Evolutionary conservation across 1,284 basidiomycete species (phyloP).

Genomic region (Quambalaria eucalypti): DNA sequence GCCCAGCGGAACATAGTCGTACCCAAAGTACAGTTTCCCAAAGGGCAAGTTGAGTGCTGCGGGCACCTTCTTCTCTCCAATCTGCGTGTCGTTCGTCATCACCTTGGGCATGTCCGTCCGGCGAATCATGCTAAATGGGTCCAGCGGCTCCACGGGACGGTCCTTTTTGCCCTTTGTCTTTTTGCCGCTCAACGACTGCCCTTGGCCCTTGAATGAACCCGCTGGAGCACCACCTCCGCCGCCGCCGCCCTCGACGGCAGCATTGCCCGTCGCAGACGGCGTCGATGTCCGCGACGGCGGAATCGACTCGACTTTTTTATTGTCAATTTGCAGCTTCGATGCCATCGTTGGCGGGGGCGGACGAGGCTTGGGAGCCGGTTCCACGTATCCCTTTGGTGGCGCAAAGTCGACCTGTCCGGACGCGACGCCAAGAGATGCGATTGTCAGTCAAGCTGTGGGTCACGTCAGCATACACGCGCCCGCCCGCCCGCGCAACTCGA

Average conservation of each 20-base stretch:
- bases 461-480: not conserved
- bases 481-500: not conserved
- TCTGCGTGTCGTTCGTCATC: slow-evolving; percentile 71
- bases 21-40: slow-evolving; percentile 53
- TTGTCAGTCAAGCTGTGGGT: not conserved
- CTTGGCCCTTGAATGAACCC: slow-evolving; percentile 34
- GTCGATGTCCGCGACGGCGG: slow-evolving; percentile 46
- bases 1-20: slow-evolving; percentile 31
- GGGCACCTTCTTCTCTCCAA: slow-evolving; percentile 66
- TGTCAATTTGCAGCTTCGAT: slow-evolving; percentile 86
- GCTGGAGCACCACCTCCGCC: slow-evolving; percentile 10
- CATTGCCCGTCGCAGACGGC: slow-evolving; percentile 15
- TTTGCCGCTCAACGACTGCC: slow-evolving; percentile 42
- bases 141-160: slow-evolving; percentile 39
- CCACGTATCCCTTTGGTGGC: slow-evolving; percentile 62
- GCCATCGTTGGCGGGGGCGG: slow-evolving; percentile 86
- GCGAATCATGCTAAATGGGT: slow-evolving; percentile 35
- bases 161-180: slow-evolving; percentile 43
- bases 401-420: slow-evolving; percentile 54
- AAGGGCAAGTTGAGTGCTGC: slow-evolving; percentile 81
- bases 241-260: slow-evolving; percentile 9
- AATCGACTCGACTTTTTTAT: slow-evolving; percentile 28
- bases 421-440: not conserved
- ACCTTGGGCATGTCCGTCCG: slow-evolving; percentile 60
- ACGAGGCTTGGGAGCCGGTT: slow-evolving; percentile 71